A percentile compares a stretch with the other conserved stretches of the same genome.
Conservation (phyloP, 73 alveolate species). For the Durusdinium trenchii region DNA sequence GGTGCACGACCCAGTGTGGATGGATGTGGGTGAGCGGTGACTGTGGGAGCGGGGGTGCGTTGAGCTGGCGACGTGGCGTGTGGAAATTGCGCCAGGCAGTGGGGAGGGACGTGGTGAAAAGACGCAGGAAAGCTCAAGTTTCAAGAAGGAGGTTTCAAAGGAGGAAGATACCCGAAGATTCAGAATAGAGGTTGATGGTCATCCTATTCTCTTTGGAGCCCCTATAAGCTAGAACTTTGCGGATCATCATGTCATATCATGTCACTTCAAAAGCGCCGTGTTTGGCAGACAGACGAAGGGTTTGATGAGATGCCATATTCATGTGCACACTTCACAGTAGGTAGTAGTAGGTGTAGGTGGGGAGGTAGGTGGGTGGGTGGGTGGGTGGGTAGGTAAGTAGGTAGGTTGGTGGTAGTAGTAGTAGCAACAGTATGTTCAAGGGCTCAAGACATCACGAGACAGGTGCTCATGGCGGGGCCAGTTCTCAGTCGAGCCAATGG, state of each 20-base stretch:
- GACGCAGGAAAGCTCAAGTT: background rate
- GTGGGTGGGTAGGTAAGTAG: background rate
- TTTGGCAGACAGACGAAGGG: background rate
- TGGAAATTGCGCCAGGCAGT: background rate
- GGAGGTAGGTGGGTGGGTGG: background rate
- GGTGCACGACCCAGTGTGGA: too few relatives aligned
- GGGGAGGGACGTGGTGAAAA: background rate
- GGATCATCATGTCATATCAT: too few relatives aligned
- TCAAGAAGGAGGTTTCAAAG: background rate
- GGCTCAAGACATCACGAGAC: background rate
- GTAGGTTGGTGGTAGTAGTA: background rate
- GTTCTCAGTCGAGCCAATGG: constrained; percentile 13
- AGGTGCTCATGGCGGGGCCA: constrained; percentile 52
- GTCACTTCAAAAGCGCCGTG: too few relatives aligned
- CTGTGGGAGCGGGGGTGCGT: background rate
- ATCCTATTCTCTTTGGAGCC: too few relatives aligned
- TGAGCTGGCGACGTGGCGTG: too few relatives aligned
- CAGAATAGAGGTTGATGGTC: background rate
- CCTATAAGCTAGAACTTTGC: too few relatives aligned
- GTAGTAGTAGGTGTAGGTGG: background rate
- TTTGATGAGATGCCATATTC: background rate
- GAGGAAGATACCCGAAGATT: background rate
- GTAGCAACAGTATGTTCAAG: background rate
- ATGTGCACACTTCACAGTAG: background rate
- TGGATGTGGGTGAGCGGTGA: background rate